Evolutionary conservation across 176 grass and related monocot genomes (phyloP).

Genomic region (Lolium multiflorum): DNA sequence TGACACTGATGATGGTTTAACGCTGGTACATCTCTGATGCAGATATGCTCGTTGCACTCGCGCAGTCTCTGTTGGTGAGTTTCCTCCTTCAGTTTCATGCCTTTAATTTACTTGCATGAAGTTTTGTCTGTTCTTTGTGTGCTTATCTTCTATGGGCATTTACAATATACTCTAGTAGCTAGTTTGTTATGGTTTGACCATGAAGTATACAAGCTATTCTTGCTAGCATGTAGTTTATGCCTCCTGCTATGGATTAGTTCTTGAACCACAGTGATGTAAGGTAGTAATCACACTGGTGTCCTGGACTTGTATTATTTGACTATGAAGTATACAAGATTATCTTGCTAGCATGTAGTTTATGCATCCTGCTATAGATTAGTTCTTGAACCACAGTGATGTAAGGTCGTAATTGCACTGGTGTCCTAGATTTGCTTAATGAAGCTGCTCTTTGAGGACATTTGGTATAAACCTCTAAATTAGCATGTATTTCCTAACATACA

Average conservation of each 20-base stretch:
- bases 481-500: background rate
- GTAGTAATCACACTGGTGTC: background rate
- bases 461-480: background rate
- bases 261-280: background rate
- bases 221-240: background rate
- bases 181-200: background rate
- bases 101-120: slow-evolving; percentile 22
- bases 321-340: background rate
- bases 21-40: slow-evolving; percentile 30
- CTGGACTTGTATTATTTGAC: background rate
- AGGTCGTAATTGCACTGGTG: background rate
- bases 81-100: background rate
- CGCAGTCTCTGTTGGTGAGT: slow-evolving; percentile 82
- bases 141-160: background rate
- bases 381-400: background rate
- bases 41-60: slow-evolving; percentile 92
- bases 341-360: background rate
- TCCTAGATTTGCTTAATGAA: background rate
- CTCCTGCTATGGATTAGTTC: background rate
- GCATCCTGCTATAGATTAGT: background rate
- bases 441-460: background rate
- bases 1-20: background rate
- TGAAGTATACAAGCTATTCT: background rate
- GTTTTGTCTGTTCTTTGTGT: background rate
- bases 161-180: background rate